Evolutionary conservation across 768 basidiomycete species (phyloP), one percentile per base, ranked within the genome.

Genomic region (Guyanaporus albipodus): DNA sequence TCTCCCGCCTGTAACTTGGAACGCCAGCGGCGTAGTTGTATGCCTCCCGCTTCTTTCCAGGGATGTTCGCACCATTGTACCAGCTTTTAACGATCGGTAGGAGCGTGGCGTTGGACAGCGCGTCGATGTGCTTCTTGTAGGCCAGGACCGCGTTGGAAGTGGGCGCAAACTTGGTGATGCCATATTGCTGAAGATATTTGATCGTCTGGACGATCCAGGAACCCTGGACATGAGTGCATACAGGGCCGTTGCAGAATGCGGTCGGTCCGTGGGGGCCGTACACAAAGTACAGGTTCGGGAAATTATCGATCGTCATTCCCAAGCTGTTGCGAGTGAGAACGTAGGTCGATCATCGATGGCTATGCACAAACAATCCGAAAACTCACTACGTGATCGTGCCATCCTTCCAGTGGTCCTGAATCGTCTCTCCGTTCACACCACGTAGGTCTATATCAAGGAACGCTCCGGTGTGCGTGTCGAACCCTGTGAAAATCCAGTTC

Each of bases 21-120:
- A 52, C 22, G 9, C 52, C 52, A 4, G 17, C 52, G 10, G 15
- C 1, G 9, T 47, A 52, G n/a, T 52, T 43, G 19, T 52, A 47
- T 8, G 32, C 15, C 33, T 52, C 50, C 3, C 26, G 31, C 14
- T 23, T 43, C 33, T 52, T 53, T 18, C 52, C 52, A 9, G 50
- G 44, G 4, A 52, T 42, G 11, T 53, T 52, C 27, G 18, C 24
- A 0, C 49, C 44, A 11, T 29, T 15, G 8, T 35, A 31, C 43
- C 31, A 48, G 8, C 47, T 8, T 1, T 43, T 41, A 1, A 14
- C 54, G 15, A 22, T 12, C 5, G 55, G 44, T 10, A 56, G 3
- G 12, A 57, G 45, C 4, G 55, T 56, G 0, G 35, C 33, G 8
- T 42, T 17, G 4, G 12, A 38, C 9, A 52, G 17, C 4, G 14